Base-by-base conservation (phyloP, 805 yeast species). In the Yamadazyma philogaea region DNA sequence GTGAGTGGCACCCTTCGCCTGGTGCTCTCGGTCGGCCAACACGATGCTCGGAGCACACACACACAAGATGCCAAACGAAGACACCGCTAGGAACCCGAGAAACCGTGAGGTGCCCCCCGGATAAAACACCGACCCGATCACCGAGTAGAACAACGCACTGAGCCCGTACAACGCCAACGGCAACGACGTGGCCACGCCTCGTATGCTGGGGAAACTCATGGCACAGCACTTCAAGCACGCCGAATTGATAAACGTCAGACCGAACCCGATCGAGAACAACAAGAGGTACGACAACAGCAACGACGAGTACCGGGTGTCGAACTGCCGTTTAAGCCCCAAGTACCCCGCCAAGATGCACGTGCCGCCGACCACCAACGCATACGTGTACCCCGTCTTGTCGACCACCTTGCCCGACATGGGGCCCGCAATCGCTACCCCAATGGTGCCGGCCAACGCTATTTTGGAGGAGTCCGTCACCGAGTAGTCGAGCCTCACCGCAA, bases 101-200 rank as follows among this genome's bases (percentile, higher is more conserved):
- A 84, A 77, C 6, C 67, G 72, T 14, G 72, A 70, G 0, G 88
- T 82, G 45, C 79, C 77, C 2, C 82, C 81, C 0, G 82, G 77
- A 46, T 64, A 79, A 43, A 79, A 66, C 12, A 67, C 49, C 8
- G 77, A 63, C 1, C 82, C 82, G 17, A 79, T 52, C 1, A 74
- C 66, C 1, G 89, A 82, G 55, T 77, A 82, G 39, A 81, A 71
- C 52, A 82, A 72, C 3, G 93, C 93, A 56, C 85, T 78, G 12
- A 83, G 70, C 0, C 95, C 95, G 58, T 81, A 84, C 34, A 84
- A 74, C 1, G 90, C 81, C 58, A 84, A 71, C 2, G 91, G 89
- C 34, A 84, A 68, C 0, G 88, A 78, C 0, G 93, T 82, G 3
- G 93, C 90, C 7, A 84, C 68, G 2, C 93, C 95, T 42, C 87